These are phyloP conservation scores for Ajuga chamaepitys DNA, from an alignment of 257 asterid species.

Conservation along the genomic window DNA sequence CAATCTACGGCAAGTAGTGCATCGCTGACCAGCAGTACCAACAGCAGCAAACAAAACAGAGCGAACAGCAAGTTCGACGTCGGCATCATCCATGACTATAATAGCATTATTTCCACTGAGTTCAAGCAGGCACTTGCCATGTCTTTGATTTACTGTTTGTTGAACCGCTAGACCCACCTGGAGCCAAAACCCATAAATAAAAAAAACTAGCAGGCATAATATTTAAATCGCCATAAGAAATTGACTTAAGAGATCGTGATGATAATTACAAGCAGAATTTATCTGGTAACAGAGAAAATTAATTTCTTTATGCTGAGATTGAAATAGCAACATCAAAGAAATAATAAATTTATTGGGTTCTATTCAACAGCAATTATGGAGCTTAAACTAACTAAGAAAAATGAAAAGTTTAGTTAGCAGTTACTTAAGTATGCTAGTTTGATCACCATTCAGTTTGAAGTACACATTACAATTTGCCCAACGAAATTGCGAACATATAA, in stretches of 20 bases:
- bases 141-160: constrained; percentile 80
- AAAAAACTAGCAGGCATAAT: background rate
- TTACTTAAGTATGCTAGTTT: background rate
- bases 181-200: background rate
- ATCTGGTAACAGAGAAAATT: no score
- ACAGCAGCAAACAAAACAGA: constrained; percentile 95
- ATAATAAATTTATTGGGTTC: background rate
- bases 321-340: no score
- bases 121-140: constrained; percentile 89
- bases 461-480: no score
- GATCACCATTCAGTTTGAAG: no score
- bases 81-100: constrained; percentile 94
- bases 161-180: constrained; percentile 96
- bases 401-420: no score
- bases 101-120: constrained; percentile 96
- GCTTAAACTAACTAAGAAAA: background rate
- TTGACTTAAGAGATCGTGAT: no score
- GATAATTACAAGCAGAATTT: no score
- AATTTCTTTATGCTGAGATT: no score
- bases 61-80: constrained; percentile 83
- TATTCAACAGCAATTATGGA: background rate
- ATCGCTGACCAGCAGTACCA: constrained; percentile 99
- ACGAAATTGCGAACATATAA: background rate
- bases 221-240: no score
- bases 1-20: constrained; percentile 98